Conservation (phyloP, 108 stramenopile species). For the Mayamaea pseudoterrestris region DNA sequence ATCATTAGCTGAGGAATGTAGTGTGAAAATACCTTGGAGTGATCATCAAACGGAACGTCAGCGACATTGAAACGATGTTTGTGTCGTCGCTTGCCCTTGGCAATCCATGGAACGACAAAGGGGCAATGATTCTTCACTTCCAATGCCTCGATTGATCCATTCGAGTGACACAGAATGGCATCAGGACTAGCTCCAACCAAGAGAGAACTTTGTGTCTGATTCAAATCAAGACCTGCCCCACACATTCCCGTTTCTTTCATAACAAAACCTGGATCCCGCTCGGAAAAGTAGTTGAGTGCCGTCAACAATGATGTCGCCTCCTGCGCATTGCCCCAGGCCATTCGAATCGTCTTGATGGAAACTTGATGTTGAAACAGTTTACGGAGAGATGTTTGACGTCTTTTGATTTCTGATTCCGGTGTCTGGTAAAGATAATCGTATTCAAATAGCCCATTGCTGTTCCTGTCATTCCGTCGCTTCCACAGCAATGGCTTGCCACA, state of each 20-base stretch:
- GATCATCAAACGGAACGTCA: constrained; percentile 10
- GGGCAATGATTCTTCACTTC: constrained; percentile 89
- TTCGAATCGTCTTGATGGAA: constrained; percentile 31
- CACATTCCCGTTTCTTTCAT: constrained; percentile 79
- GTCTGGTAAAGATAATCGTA: background rate
- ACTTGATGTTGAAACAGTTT: background rate
- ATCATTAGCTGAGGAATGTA: constrained; percentile 81
- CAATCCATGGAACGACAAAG: constrained; percentile 18
- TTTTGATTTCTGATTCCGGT: constrained; percentile 1
- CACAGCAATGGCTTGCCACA: background rate
- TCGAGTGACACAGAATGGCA: constrained; percentile 49
- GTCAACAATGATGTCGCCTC: constrained; percentile 73
- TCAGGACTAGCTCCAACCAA: constrained; percentile 78
- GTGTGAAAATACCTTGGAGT: constrained; percentile 24
- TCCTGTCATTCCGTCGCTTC: constrained; percentile 3
- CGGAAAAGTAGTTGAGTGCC: constrained; percentile 67
- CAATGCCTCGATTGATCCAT: constrained; percentile 62
- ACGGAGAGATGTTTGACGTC: background rate
- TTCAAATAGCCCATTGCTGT: background rate
- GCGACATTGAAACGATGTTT: constrained; percentile 26
- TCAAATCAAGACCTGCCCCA: constrained; percentile 49
- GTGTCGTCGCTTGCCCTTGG: constrained; percentile 8
- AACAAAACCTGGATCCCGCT: constrained; percentile 18
- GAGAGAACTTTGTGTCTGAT: constrained; percentile 11
- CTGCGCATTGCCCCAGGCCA: constrained; percentile 79